Percentiles rank a stretch among this genome's conserved stretches.
phyloP scores from a whole-genome alignment of 495 filamentous ascomycete genomes.

The Bacidia rubella region DNA sequence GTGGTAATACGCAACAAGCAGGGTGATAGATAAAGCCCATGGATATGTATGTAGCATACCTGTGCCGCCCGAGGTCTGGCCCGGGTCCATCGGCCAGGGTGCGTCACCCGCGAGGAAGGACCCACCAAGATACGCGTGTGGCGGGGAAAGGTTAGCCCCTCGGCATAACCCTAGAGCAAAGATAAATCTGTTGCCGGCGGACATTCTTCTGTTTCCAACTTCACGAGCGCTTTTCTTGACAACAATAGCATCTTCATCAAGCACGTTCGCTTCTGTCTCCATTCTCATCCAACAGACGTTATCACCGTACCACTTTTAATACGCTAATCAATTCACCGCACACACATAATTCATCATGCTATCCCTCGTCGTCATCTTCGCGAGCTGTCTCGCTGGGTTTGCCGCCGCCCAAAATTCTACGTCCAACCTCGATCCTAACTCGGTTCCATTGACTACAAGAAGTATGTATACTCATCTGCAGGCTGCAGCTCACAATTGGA shows the following conservation, averaged over 20 bases:
- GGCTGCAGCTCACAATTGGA: background rate
- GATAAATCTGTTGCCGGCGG: background rate
- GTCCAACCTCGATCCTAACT: constrained; percentile 10
- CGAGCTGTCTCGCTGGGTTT: constrained; percentile 12
- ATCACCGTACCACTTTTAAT: background rate
- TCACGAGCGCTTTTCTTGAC: background rate
- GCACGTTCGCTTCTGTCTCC: background rate
- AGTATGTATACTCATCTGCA: constrained; percentile 3
- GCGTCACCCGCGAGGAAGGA: too few relatives aligned
- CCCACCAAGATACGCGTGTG: too few relatives aligned
- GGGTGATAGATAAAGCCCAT: too few relatives aligned
- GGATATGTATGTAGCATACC: too few relatives aligned
- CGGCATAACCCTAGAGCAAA: background rate
- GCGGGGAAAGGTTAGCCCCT: background rate
- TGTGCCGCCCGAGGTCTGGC: too few relatives aligned
- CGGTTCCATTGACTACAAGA: constrained; percentile 8
- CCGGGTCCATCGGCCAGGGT: too few relatives aligned
- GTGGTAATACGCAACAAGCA: too few relatives aligned
- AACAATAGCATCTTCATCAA: background rate
- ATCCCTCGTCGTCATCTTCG: constrained; percentile 8
- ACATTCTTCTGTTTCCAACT: background rate
- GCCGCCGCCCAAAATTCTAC: constrained; percentile 13
- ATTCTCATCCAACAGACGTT: background rate
- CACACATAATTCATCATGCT: constrained; percentile 10
- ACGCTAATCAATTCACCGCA: background rate